Base-by-base conservation (phyloP, 2,329 filamentous ascomycete genomes). In the Calonectria multiphialidica region DNA sequence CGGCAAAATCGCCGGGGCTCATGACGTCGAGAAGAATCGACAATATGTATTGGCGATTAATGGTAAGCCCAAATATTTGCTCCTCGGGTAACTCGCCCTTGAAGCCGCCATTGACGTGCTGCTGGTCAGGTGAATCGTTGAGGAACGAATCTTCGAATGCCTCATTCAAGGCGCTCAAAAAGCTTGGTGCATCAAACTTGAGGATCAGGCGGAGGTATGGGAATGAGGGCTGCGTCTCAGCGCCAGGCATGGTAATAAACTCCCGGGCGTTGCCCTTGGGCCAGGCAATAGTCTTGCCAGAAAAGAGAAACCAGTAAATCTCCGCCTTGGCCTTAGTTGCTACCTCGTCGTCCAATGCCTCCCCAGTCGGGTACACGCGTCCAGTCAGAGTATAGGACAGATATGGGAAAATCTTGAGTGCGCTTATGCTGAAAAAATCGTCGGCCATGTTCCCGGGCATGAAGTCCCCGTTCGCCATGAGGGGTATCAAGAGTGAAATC, bases 81-180 rank as follows among this genome's bases (percentile, higher is more conserved):
- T 94, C 91, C 79, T 94, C 91, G 0, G 89, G 87, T 68, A 91
- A 80, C 67, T 91, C 88, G 70, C 86, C 86, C 21, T 83, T 77
- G 76, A 76, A 86, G 75, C 66, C 86, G 61, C 89, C 90, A 74
- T 89, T 92, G 66, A 87, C 85, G 18, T 76, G 67, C 33, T 88
- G 86, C 75, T 89, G 89, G 61, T 95, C 92, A 3, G 91, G 88
- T 9, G 92, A 90, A 74, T 96, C 94, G 78, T 99, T 99, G 68
- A 99, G 86, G 78, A 98, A 99, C 0, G 93, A 89, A 80, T 99
- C 96, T 82, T 99, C 97, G 78, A 99, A 99, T 1, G 96, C 97
- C 83, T 99, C 97, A 77, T 99, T 99, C 47, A 99, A 86, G 78
- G 96, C 95, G 82, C 96, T 98, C 85, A 99, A 90, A 77, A 98